These are phyloP conservation scores for Trichoderma endophyticum DNA, from an alignment of 2,329 filamentous ascomycete species.

Conservation along the genomic window DNA sequence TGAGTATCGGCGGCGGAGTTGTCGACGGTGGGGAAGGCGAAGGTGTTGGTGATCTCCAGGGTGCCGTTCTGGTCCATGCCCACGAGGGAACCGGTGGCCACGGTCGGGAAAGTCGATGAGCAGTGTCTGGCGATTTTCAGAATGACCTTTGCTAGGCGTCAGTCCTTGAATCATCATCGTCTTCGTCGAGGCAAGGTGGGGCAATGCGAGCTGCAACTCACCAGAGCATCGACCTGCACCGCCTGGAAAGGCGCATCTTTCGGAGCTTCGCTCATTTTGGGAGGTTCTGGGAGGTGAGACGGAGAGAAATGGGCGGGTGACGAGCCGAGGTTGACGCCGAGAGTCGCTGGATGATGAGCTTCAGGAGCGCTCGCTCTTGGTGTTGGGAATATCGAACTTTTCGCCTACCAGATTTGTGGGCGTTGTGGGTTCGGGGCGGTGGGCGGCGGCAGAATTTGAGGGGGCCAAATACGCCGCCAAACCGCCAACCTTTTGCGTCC, in stretches of 20 bases:
- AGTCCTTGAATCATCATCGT: conserved; percentile 19
- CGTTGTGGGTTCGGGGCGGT: conserved; percentile 44
- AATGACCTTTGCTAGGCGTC: conserved; percentile 61
- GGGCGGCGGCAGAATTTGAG: conserved; percentile 34
- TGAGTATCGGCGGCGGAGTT: conserved; percentile 68
- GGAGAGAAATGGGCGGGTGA: conserved; percentile 19
- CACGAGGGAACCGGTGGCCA: conserved; percentile 84
- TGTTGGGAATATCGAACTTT: conserved; percentile 44
- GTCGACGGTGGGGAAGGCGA: conserved; percentile 87
- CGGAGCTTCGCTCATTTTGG: conserved; percentile 55
- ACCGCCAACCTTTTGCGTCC: not conserved
- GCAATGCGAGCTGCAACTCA: conserved; percentile 46
- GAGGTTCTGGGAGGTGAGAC: not conserved
- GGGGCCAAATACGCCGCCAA: conserved; percentile 1
- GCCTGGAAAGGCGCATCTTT: conserved; percentile 75
- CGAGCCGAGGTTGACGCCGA: conserved; percentile 25
- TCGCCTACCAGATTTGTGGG: conserved; percentile 42
- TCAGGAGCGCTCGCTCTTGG: conserved; percentile 24
- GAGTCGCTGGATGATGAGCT: conserved; percentile 24
- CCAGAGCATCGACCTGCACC: conserved; percentile 92
- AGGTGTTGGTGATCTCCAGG: conserved; percentile 90
- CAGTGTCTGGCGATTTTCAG: conserved; percentile 99
- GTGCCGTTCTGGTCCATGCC: conserved; percentile 83
- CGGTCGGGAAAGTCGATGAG: conserved; percentile 80
- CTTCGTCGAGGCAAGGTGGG: conserved; percentile 34